Conservation (phyloP, 306 rosid species). For the Sophora flavescens region DNA sequence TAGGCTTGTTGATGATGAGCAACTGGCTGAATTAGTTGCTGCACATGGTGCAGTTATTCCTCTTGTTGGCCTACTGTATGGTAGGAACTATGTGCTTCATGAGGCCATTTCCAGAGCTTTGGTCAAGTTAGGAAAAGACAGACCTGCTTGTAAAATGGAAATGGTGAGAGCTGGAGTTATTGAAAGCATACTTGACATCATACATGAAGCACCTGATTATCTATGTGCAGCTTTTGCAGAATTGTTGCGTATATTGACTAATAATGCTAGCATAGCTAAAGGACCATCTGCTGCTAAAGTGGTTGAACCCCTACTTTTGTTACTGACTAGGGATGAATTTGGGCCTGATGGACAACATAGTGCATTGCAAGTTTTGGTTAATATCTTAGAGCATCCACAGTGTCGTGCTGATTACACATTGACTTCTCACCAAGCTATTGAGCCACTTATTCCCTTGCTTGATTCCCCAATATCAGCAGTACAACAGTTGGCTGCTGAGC, state of each 20-base stretch:
- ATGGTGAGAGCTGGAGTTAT: conserved; percentile 98
- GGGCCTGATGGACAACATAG: conserved; percentile 99
- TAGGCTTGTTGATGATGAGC: conserved; percentile 97
- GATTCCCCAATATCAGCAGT: conserved; percentile 93
- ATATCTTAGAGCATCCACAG: conserved; percentile 94
- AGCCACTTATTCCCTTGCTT: conserved; percentile 92
- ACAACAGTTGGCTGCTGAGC: conserved; percentile 96
- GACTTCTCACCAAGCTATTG: conserved; percentile 84
- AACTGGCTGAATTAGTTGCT: conserved; percentile 94
- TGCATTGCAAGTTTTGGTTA: conserved; percentile 96
- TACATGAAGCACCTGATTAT: conserved; percentile 96
- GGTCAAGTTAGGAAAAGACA: conserved; percentile 96
- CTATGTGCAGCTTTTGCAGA: conserved; percentile 94
- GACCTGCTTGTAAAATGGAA: conserved; percentile 94
- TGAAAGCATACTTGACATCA: conserved; percentile 88
- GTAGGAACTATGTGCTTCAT: conserved; percentile 89
- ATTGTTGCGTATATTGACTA: conserved; percentile 93
- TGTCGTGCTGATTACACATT: conserved; percentile 89
- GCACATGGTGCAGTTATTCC: conserved; percentile 98
- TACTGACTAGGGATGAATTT: conserved; percentile 90
- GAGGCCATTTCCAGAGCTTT: conserved; percentile 97
- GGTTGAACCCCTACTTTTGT: conserved; percentile 87
- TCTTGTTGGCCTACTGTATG: conserved; percentile 92
- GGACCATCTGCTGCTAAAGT: conserved; percentile 96
- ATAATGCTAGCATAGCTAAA: conserved; percentile 97